phyloP scores from a whole-genome alignment of 805 yeast species.

The Grigorovia transvaalensis region DNA sequence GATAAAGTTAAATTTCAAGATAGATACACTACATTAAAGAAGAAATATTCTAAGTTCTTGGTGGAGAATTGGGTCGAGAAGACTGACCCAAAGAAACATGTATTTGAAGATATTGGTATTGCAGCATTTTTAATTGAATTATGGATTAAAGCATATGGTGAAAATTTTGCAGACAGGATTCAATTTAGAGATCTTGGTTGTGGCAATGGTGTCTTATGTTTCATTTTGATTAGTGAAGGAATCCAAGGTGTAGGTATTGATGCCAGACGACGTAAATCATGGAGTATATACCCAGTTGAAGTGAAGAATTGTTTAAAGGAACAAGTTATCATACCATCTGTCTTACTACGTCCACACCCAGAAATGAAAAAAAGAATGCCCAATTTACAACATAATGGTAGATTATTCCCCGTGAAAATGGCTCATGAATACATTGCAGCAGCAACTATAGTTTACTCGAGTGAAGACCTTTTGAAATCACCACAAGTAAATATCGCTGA shows the following conservation, averaged over 20 bases:
- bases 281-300: constrained; percentile 64
- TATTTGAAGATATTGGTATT: constrained; percentile 90
- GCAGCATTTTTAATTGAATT: constrained; percentile 88
- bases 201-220: constrained; percentile 83
- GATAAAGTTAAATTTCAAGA: constrained; percentile 76
- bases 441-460: constrained; percentile 28
- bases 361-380: constrained; percentile 45
- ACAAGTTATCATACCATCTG: constrained; percentile 74
- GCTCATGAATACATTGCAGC: constrained; percentile 40
- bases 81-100: constrained; percentile 92
- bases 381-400: constrained; percentile 48
- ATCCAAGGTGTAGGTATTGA: constrained; percentile 77
- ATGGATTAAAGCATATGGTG: constrained; percentile 50
- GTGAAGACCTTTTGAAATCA: constrained; percentile 37
- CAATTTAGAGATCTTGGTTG: constrained; percentile 88
- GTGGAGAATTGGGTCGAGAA: constrained; percentile 86
- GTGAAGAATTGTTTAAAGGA: constrained; percentile 53
- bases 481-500: constrained; percentile 51
- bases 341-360: constrained; percentile 62
- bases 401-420: constrained; percentile 31
- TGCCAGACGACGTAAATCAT: constrained; percentile 80
- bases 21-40: constrained; percentile 67
- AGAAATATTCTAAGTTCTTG: constrained; percentile 63
- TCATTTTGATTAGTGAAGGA: constrained; percentile 70
- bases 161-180: constrained; percentile 27